Base-by-base conservation (phyloP, 495 filamentous ascomycete species). In the Neurospora hispaniola region DNA sequence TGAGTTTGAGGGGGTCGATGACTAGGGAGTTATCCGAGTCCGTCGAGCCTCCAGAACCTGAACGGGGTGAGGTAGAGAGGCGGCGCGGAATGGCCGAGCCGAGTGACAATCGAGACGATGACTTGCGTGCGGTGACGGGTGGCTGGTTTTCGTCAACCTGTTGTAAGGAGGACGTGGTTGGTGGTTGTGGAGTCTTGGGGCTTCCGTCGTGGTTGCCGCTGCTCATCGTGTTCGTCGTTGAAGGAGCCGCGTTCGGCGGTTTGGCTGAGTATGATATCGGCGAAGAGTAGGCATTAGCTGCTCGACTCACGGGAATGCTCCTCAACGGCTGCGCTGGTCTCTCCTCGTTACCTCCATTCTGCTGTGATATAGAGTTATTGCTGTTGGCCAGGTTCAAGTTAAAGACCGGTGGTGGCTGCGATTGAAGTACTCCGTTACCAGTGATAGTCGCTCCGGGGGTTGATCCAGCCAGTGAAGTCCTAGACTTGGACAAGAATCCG, bases 401-500 rank as follows among this genome's bases (percentile, higher is more conserved):
- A 35, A 91, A 83, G 1, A 89, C 88, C 8, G 90, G 91, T 31
- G 90, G 54, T 66, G 54, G 54, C 54, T 66, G 54, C 6, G 54
- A 35, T 14, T 66, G 54, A 66, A 66, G 27, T 35, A 66, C 75
- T 76, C 81, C 70, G 4, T 44, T 38, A 9, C 41, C 70, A 71
- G 43, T 14, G 74, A 62, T 9, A 16, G 54, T 35, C 54, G 27
- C 27, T 38, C 12, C 54, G 0, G 54, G 54, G 27, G 54, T 66
- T 66, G 54, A 66, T 66, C 54, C 54, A 9, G 54, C 54, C 27
- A 66, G 23, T 1, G 81, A 78, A 1, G 75, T 62, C 12, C 79
- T 76, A 39, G 77, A 70, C 84, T 97, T 97, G 23, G 92, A 90
- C 70, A 98, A 84, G 80, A 97, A 97, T 38, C 96, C 96, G 42